phyloP scores from a whole-genome alignment of 345 rosid species.

The Eucalyptus virginea region DNA sequence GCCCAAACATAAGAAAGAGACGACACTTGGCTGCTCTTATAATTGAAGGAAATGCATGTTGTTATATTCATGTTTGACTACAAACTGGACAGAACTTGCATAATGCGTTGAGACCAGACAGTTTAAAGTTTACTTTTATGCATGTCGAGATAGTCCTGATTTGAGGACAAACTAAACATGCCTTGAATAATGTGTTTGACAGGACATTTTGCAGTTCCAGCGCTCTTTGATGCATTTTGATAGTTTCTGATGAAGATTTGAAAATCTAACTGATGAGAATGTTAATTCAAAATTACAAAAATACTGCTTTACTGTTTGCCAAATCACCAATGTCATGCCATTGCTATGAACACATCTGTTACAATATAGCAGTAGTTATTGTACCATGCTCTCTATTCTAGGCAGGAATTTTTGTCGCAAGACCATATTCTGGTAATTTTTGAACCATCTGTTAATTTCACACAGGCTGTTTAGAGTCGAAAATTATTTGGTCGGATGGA shows the following conservation, averaged over 20 bases:
- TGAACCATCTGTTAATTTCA: not conserved
- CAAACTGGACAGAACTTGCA: not conserved
- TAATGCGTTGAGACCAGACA: not conserved
- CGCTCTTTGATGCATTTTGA: not conserved
- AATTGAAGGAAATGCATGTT: not conserved
- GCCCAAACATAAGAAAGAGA: not conserved
- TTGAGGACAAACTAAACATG: not conserved
- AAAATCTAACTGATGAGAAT: not conserved
- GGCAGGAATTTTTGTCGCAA: not conserved
- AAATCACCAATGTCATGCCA: not conserved
- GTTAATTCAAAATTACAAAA: not conserved
- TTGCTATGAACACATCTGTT: not conserved
- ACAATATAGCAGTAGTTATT: not conserved
- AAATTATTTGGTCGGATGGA: not conserved
- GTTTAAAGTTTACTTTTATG: not conserved
- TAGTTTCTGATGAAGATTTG: not conserved
- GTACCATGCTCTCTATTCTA: not conserved
- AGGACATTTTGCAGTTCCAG: not conserved
- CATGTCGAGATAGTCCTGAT: not conserved
- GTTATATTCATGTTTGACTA: not conserved
- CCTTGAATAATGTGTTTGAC: not conserved
- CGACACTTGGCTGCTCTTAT: not conserved
- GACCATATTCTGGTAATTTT: not conserved
- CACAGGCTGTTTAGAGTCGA: not conserved
- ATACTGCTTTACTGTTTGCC: not conserved